phyloP scores from a whole-genome alignment of 805 yeast species.

The Pichia occidentalis region DNA sequence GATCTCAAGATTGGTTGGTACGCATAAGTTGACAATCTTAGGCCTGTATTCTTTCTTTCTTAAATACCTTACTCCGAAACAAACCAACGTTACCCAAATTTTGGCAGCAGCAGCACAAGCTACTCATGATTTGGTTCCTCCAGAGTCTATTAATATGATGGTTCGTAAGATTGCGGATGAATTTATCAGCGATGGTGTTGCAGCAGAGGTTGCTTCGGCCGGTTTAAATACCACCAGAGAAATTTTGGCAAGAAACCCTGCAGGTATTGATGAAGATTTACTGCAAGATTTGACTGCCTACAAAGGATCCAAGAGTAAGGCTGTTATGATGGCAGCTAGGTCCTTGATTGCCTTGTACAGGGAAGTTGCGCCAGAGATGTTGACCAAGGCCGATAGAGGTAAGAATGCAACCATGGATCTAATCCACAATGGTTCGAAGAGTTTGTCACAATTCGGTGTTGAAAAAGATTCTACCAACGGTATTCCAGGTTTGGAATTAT shows the following conservation, averaged over 20 bases:
- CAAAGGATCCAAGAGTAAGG: constrained; percentile 87
- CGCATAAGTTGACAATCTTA: constrained; percentile 84
- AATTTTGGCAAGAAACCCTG: constrained; percentile 85
- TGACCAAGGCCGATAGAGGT: constrained; percentile 85
- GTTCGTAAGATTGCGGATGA: constrained; percentile 94
- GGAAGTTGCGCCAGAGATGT: constrained; percentile 96
- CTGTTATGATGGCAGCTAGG: constrained; percentile 92
- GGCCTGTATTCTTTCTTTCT: constrained; percentile 86
- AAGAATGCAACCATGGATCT: constrained; percentile 81
- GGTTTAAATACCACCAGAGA: constrained; percentile 95
- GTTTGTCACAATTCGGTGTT: constrained; percentile 63
- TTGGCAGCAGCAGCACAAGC: constrained; percentile 98
- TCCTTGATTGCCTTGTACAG: constrained; percentile 79
- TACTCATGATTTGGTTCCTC: constrained; percentile 94
- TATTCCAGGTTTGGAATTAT: constrained; percentile 85
- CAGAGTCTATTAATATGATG: constrained; percentile 75
- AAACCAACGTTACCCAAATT: constrained; percentile 86
- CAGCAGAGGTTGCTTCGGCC: constrained; percentile 96
- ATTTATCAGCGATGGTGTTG: constrained; percentile 96
- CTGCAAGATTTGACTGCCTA: constrained; percentile 87
- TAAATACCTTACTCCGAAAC: constrained; percentile 91
- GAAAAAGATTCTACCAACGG: constrained; percentile 58
- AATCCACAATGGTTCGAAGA: constrained; percentile 47
- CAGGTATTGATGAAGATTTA: constrained; percentile 83
- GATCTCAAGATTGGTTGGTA: constrained; percentile 83